Percentiles rank a stretch among this genome's conserved stretches.
phyloP scores from a whole-genome alignment of 257 asterid genomes.

The Jacaranda copaia region DNA sequence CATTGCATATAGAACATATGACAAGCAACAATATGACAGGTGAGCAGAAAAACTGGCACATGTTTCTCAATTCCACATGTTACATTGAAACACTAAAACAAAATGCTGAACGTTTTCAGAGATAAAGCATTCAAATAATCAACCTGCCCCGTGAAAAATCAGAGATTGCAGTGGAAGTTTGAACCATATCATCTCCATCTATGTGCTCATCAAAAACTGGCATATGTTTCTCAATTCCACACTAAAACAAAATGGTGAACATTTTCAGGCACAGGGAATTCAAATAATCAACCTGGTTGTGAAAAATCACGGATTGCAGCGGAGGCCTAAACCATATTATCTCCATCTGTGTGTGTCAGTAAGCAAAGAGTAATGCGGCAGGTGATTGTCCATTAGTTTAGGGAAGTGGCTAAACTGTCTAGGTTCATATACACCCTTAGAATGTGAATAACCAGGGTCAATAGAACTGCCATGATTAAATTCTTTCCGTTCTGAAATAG shows the following conservation, averaged over 20 bases:
- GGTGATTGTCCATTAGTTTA: conserved; percentile 30
- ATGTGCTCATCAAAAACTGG: background rate
- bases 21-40: background rate
- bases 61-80: background rate
- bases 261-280: background rate
- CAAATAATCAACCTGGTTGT: background rate
- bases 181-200: conserved; percentile 16
- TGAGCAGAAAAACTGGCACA: background rate
- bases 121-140: background rate
- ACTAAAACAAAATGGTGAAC: background rate
- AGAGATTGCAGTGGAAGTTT: background rate
- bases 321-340: background rate
- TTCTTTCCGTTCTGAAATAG: conserved; percentile 26
- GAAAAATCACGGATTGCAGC: background rate
- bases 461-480: conserved; percentile 25
- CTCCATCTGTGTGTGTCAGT: conserved; percentile 15
- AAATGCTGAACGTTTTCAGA: background rate
- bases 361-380: conserved; percentile 2
- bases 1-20: background rate
- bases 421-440: conserved; percentile 31
- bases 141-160: background rate
- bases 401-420: conserved; percentile 29
- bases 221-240: background rate
- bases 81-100: background rate
- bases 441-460: conserved; percentile 34